Percentiles rank a stretch among this genome's conserved stretches.
These are phyloP conservation scores for Massarina eburnea DNA, from an alignment of 2,329 filamentous ascomycete species.

Conservation along the genomic window DNA sequence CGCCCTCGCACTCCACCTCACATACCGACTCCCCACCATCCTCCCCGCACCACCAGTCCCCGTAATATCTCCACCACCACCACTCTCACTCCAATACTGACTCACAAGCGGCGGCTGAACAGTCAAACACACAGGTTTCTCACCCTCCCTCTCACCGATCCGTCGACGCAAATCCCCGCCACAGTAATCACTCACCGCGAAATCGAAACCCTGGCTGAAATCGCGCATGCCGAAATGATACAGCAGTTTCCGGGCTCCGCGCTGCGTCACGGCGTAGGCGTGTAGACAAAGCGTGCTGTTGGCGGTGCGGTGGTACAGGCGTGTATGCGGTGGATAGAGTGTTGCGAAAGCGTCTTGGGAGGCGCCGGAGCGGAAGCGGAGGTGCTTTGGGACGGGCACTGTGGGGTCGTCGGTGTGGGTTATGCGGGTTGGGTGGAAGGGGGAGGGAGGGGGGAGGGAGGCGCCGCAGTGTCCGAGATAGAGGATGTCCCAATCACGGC, in stretches of 20 bases:
- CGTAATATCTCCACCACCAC: slow-evolving; percentile 23
- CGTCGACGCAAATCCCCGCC: slow-evolving; percentile 18
- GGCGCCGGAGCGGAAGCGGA: slow-evolving; percentile 20
- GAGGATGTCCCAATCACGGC: slow-evolving; percentile 42
- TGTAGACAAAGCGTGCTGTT: slow-evolving; percentile 24
- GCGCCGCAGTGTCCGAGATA: slow-evolving; percentile 45
- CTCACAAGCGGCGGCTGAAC: slow-evolving; percentile 29
- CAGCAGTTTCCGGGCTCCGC: slow-evolving; percentile 28
- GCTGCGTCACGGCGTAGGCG: slow-evolving; percentile 30
- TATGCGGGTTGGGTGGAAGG: slow-evolving; percentile 18
- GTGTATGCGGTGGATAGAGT: slow-evolving; percentile 24
- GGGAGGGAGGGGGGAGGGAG: slow-evolving; percentile 18
- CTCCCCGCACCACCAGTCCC: slow-evolving; percentile 19
- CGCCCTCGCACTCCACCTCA: slow-evolving; percentile 25
- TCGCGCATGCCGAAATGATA: slow-evolving; percentile 31
- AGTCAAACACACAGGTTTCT: slow-evolving; percentile 24
- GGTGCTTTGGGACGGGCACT: slow-evolving; percentile 19
- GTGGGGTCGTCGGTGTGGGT: slow-evolving; percentile 20
- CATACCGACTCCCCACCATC: slow-evolving; percentile 18
- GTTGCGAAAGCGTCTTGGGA: slow-evolving; percentile 18
- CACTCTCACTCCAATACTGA: slow-evolving; percentile 16
- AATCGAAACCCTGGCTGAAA: slow-evolving; percentile 27
- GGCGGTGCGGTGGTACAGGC: slow-evolving; percentile 18
- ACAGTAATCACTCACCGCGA: slow-evolving; percentile 25
- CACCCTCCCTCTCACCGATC: slow-evolving; percentile 14